Evolutionary conservation across 2,329 filamentous ascomycete genomes (phyloP), one percentile per base, ranked within the genome.

Genomic region (Aspergillus sojae): DNA sequence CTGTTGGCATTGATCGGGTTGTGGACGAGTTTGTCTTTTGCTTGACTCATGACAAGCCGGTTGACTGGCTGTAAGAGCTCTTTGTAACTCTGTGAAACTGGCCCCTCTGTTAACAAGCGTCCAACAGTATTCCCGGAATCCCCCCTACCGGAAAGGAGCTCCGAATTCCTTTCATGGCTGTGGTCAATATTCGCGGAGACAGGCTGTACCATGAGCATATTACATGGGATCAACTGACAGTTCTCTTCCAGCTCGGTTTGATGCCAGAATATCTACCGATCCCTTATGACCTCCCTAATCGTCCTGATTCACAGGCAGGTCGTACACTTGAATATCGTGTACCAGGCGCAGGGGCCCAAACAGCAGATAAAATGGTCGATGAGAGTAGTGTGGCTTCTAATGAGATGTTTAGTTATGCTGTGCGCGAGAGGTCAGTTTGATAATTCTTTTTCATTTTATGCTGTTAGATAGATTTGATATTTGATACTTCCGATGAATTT

Each of bases 161-260:
- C 1, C 78, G 83, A 28, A 80, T 91, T 2, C 88, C 89, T 0
- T 85, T 91, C 63, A 89, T 84, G 0, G 81, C 84, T 14, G 81
- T 91, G 0, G 88, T 91, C 2, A 89, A 88, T 62, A 82, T 91
- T 57, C 83, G 89, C 2, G 89, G 89, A 2, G 88, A 90, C 70
- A 79, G 88, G 1, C 77, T 92, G 1, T 90, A 87, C 67, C 87
- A 91, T 67, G 89, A 91, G 72, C 89, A 91, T 69, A 91, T 91
- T 46, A 78, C 83, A 10, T 91, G 89, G 89, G 89, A 91, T 63
- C 88, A 91, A 72, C 85, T 80, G 0, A 88, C 85, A 0, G 83
- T 86, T 2, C 76, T 91, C 11, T 75, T 79, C 12, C 89, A 91
- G 71, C 73, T 88, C 1, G 88, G 86, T 0, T 71, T 90, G 21